phyloP scores from a whole-genome alignment of 176 grass and related monocot species.

The Aegilops umbellulata region DNA sequence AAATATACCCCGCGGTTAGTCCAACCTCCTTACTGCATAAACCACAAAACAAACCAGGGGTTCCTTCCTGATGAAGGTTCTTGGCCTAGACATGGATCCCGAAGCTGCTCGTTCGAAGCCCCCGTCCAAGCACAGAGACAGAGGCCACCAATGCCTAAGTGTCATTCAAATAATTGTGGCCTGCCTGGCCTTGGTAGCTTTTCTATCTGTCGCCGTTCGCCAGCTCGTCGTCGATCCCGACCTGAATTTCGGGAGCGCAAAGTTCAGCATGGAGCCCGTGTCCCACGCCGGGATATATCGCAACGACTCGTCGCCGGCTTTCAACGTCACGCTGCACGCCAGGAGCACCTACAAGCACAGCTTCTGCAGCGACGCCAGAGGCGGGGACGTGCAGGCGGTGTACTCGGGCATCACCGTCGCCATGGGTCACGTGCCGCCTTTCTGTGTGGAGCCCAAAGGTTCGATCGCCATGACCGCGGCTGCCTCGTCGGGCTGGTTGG shows the following conservation, averaged over 20 bases:
- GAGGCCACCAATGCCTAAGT: no score
- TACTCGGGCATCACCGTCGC: neutral
- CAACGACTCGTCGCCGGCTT: neutral
- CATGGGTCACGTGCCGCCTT: neutral
- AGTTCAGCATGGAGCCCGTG: slow-evolving; percentile 10
- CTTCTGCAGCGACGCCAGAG: neutral
- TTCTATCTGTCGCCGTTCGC: neutral
- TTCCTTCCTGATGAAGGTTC: no score
- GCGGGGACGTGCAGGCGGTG: neutral
- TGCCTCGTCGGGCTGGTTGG: neutral
- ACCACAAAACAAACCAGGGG: no score
- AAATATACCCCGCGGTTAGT: no score
- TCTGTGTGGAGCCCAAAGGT: neutral
- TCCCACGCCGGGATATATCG: neutral
- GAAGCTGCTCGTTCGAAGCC: no score
- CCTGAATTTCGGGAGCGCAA: neutral
- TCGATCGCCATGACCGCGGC: neutral
- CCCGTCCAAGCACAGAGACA: no score
- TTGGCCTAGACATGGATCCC: no score
- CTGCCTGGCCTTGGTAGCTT: neutral
- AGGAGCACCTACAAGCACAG: neutral
- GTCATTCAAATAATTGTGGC: no score
- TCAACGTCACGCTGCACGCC: slow-evolving; percentile 10
- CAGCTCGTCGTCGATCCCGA: neutral
- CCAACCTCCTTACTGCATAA: no score